phyloP scores from a whole-genome alignment of 768 basidiomycete species.

The Brasilioporus rufonigricans region DNA sequence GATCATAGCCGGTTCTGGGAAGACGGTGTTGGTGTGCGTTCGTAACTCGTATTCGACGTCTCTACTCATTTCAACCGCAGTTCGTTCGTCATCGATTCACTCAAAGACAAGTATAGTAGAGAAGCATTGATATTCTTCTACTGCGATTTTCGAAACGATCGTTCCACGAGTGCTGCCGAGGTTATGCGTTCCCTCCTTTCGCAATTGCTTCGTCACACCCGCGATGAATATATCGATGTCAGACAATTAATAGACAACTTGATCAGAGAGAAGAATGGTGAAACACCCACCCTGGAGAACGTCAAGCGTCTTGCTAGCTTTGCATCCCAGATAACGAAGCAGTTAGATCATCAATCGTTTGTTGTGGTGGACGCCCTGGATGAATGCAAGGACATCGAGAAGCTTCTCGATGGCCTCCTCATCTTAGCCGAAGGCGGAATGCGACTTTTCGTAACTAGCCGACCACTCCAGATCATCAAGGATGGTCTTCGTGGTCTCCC shows the following conservation, averaged over 20 bases:
- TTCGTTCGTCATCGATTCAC: neutral
- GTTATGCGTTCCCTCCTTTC: conserved; percentile 20
- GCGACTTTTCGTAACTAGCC: too few species aligned
- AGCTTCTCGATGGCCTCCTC: conserved; percentile 11
- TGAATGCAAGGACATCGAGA: neutral
- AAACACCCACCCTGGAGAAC: neutral
- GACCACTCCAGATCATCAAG: too few species aligned
- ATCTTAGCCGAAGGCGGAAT: neutral
- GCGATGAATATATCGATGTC: neutral
- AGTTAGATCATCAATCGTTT: conserved; percentile 2
- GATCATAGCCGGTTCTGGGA: neutral
- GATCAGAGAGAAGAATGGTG: neutral
- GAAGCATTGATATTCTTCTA: conserved; percentile 18
- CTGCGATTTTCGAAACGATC: conserved; percentile 18
- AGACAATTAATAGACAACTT: conserved; percentile 5
- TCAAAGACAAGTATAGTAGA: neutral
- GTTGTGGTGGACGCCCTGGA: conserved; percentile 21
- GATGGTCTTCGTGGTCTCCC: conserved; percentile 1
- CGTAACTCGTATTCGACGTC: too few species aligned
- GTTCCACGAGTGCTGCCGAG: conserved; percentile 10
- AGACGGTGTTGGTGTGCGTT: neutral
- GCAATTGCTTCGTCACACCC: conserved; percentile 2
- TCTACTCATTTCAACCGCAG: neutral
- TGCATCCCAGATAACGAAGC: neutral
- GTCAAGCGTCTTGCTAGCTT: neutral